Evolutionary conservation across 116 monocot species (phyloP), one percentile per base, ranked within the genome.

Genomic region (Posidonia oceanica): DNA sequence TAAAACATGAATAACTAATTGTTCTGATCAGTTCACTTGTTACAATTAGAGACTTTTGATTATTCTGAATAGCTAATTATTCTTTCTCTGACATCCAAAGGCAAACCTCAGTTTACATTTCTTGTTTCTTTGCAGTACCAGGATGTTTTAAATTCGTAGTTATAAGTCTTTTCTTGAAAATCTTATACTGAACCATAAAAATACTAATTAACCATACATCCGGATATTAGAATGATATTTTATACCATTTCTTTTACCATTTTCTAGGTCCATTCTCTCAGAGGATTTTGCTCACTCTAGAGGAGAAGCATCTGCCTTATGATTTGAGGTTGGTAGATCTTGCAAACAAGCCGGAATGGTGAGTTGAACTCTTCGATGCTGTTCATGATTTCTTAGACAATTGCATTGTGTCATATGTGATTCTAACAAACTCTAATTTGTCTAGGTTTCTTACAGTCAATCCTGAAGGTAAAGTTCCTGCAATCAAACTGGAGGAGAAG

Each of bases 391-490:
- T 21, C 12, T 21, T 67, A 12, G 20, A 21, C 41, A 18, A 20
- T 44, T 6, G 20, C 7, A 8, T 16, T 16, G 16, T 16, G 17
- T 38, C 16, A 17, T 65, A 29, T 17, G 39, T 29, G 51, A 68
- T 14, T 54, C 3, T 68, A 68, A 68, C 53, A 4, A 52, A 36
- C 29, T 53, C 2, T 23, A 21, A 4, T 39, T 67, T 67, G 14
- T 51, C 40, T 68, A 95, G 95, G 95, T 96, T 91, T 72, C 69
- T 89, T 73, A 58, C 79, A 66, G 55, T 91, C 51, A 91, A 73
- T 75, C 85, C 96, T 14, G 89, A 96, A 68, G 96, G 96, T 20
- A 91, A 89, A 75, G 96, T 91, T 52, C 91, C 91, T 14, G 64
- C 87, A 36, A 59, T 76, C 41, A 96, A 91, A 77, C 68, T 86